Percentiles rank a stretch among this genome's conserved stretches.
phyloP scores from a whole-genome alignment of 2,329 filamentous ascomycete species.

The Aureobasidium subglaciale region DNA sequence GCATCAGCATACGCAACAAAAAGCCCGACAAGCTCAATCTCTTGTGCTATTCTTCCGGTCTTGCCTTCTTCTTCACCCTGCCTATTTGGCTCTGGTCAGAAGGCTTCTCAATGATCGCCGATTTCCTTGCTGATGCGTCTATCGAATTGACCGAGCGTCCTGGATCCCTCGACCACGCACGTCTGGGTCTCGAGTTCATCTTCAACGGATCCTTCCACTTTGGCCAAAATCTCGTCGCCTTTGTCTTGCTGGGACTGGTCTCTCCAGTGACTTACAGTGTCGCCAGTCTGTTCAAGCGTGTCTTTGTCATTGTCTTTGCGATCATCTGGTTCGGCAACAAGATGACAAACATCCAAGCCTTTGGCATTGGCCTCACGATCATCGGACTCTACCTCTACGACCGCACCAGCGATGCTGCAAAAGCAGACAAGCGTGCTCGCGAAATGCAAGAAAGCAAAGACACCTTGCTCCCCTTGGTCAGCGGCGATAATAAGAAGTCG shows the following conservation, averaged over 20 bases:
- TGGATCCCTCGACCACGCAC: conserved; percentile 59
- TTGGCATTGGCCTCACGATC: conserved; percentile 84
- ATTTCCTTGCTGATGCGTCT: conserved; percentile 74
- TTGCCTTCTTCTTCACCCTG: conserved; percentile 80
- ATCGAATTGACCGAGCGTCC: conserved; percentile 71
- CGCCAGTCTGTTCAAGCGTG: conserved; percentile 89
- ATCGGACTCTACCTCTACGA: conserved; percentile 93
- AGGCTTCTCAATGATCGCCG: conserved; percentile 67
- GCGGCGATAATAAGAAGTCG: conserved; percentile 30
- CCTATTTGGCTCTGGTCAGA: conserved; percentile 94
- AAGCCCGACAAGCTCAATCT: conserved; percentile 97
- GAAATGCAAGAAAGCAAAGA: conserved; percentile 53
- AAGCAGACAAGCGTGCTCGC: conserved; percentile 72
- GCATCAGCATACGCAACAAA: conserved; percentile 53
- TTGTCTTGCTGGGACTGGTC: conserved; percentile 83
- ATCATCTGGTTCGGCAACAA: conserved; percentile 94
- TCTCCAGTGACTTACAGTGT: conserved; percentile 97
- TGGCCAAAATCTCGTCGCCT: conserved; percentile 90
- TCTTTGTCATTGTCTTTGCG: conserved; percentile 91
- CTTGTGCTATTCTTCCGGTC: conserved; percentile 89
- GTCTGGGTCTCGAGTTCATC: conserved; percentile 70
- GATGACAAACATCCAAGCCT: conserved; percentile 73
- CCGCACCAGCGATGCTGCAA: conserved; percentile 78
- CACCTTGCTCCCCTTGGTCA: conserved; percentile 55
- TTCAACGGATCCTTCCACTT: conserved; percentile 98